Evolutionary conservation across 108 stramenopile genomes (phyloP), one percentile per base, ranked within the genome.

Genomic region (Nitzschia inconspicua): DNA sequence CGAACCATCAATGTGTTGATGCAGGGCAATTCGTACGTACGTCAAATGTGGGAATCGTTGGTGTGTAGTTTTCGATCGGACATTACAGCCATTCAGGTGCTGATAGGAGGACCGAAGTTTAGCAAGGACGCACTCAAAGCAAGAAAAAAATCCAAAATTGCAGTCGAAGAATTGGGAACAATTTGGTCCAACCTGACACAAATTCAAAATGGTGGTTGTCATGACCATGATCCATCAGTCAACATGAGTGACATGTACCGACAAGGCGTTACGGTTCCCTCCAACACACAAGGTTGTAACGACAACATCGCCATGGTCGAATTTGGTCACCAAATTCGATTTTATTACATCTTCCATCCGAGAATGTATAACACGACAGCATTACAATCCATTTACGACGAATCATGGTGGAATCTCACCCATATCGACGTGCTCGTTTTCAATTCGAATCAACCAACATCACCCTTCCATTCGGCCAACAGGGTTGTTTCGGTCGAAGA

Each of bases 241-340:
- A n/a, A n/a, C n/a, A n/a, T n/a, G n/a, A 35, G 25, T 9, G 27
- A 23, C 18, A 43, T 43, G 14, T 57, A 30, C 20, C 39, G 57
- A 42, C 37, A 27, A 8, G 5, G 24, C 8, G 57, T 41, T 4
- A 42, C 14, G 24, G 16, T 13, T 51, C 48, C 48, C 7, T 35
- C 47, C 48, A 50, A 47, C 30, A 27, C 47, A n/a, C 46, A 44
- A 2, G 18, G 35, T 36, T 73, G 72, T 41, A 53, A 73, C 35
- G 72, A 73, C 51, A 54, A 66, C 40, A 30, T 73, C 16, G 72
- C 50, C 19, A 73, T 66, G 65, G 27, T 73, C 13, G 65, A 66
- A 53, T 44, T 60, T 2, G 50, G 26, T 3, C 19, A 58, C 14
- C 2, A 4, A 14, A 37, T 58, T 28, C 52, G 65, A 30, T 49